A percentile compares a stretch with the other conserved stretches of the same genome.
These are phyloP conservation scores for Saturnispora sanitii DNA, from an alignment of 805 yeast species.

Conservation along the genomic window DNA sequence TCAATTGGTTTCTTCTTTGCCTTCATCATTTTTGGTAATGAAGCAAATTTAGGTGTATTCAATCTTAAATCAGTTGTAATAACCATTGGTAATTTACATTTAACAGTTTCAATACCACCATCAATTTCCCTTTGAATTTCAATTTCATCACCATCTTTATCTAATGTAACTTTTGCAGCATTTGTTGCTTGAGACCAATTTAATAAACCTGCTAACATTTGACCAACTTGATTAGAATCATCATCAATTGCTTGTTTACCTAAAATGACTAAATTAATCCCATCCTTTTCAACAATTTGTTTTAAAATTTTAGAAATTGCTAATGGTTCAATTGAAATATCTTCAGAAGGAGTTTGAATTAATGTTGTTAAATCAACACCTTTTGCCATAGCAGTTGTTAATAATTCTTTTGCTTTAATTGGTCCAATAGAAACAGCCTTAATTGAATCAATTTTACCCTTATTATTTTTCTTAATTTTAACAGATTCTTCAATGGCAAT, in stretches of 20 bases:
- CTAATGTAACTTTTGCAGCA: constrained; percentile 72
- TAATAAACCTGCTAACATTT: constrained; percentile 86
- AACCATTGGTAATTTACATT: constrained; percentile 71
- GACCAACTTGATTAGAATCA: constrained; percentile 92
- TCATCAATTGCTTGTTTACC: constrained; percentile 98
- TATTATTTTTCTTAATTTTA: constrained; percentile 57
- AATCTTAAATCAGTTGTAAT: constrained; percentile 90
- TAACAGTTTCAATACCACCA: constrained; percentile 83
- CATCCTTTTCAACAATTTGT: constrained; percentile 58
- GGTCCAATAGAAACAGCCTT: constrained; percentile 93
- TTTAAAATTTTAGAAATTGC: constrained; percentile 79
- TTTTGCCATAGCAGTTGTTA: constrained; percentile 86
- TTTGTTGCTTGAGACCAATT: constrained; percentile 97
- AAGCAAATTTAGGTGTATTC: constrained; percentile 93
- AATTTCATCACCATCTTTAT: constrained; percentile 42
- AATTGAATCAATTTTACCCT: constrained; percentile 61
- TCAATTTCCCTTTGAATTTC: constrained; percentile 87
- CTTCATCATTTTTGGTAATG: constrained; percentile 94
- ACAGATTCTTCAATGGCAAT: constrained; percentile 95
- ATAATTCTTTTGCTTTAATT: constrained; percentile 73
- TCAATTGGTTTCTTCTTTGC: constrained; percentile 94
- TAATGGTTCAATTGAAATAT: constrained; percentile 67
- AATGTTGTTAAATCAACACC: constrained; percentile 86
- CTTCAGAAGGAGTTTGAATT: constrained; percentile 68
- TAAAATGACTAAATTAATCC: constrained; percentile 70